Base-by-base conservation (phyloP, 768 basidiomycete species). In the Pulveroboletus sp. region DNA sequence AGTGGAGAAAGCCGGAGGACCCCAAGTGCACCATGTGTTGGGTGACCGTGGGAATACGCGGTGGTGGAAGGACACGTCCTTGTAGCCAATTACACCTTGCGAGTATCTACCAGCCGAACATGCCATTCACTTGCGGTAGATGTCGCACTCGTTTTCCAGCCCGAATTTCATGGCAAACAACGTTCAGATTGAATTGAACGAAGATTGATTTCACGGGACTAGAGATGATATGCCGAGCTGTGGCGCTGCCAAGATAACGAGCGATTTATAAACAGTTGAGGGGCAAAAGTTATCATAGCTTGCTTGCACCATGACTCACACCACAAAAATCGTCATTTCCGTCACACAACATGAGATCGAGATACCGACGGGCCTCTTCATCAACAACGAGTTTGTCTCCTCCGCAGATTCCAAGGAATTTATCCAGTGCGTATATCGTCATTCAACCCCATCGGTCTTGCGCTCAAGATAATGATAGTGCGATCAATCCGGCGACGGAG, bases 371-470 rank as follows among this genome's bases (percentile, higher is more conserved):
- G 91, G 91, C 15, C 76, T 95, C 24, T 97, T 90, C 73, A 93
- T 97, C 71, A 84, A 93, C 74, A 91, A 90, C 65, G 79, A 92
- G 63, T 94, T 92, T 60, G 85, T 89, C 27, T 66, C 81, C n/a
- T 89, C 87, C 6, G 75, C 77, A 24, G 85, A 89, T 59, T 85
- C 82, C 30, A 62, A 71, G 13, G 84, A 86, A 49, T 65, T 75
- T 39, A 80, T 91, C 63, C 64, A 78, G 87, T 89, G 58, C 57
- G 81, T 67, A 37, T 43, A 0, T 33, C 41, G 18, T 36, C 46
- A 13, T 43, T 41, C 26, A 55, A 50, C 55, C 26, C 27, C 17
- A 46, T 56, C 51, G 21, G 21, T 17, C 27, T 51, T 21, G 17
- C 36, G 28, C 54, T 63, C 49, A 69, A 48, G 32, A 46, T 46